Base-by-base conservation (phyloP, 768 basidiomycete species). In the Auricularia cornea region DNA sequence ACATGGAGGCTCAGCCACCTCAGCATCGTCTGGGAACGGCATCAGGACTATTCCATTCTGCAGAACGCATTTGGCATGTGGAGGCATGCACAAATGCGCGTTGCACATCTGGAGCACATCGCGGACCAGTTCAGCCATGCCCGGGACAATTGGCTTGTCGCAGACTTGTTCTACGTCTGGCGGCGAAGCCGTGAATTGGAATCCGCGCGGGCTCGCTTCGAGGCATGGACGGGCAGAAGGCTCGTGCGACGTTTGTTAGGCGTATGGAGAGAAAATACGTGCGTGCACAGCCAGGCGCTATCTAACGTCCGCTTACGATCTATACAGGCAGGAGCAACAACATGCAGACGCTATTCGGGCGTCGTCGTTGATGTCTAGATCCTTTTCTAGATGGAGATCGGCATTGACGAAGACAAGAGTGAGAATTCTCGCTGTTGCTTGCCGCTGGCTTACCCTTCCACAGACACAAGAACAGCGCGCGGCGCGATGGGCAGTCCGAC, bases 261-360 rank as follows among this genome's bases (percentile, higher is more conserved):
- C 60, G 65, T 71, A 23, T 93, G 90, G 91, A 83, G 80, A 66
- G 76, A 72, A 51, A 76, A 79, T 64, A 72, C 78, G 89, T 89
- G 68, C 70, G 85, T 75, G 3, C 33, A 12, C 8, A 29, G 33
- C 26, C 29, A 48, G 12, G 40, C 44, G n/a, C 41, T 18, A n/a
- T 32, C 3, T 52, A 8, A 40, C 38, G 8, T 18, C 8, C 8
- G 38, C 38, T 40, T 8, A 40, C 38, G 38, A 40, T 8, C 38
- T 40, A 8, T 40, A 8, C 44, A 48, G 44, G 23, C 12, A 48
- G 20, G 44, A 16, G 20, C 44, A 48, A 18, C 11, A 23, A 48
- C 1, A 5, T 18, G 44, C 44, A 18, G 44, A 48, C 44, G 23
- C 44, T 5, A 5, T 12, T 18, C 44, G 44, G 2, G 5, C 20